Evolutionary conservation across 1,139 yeast species (phyloP).

Genomic region (Yamadazyma taylorii): DNA sequence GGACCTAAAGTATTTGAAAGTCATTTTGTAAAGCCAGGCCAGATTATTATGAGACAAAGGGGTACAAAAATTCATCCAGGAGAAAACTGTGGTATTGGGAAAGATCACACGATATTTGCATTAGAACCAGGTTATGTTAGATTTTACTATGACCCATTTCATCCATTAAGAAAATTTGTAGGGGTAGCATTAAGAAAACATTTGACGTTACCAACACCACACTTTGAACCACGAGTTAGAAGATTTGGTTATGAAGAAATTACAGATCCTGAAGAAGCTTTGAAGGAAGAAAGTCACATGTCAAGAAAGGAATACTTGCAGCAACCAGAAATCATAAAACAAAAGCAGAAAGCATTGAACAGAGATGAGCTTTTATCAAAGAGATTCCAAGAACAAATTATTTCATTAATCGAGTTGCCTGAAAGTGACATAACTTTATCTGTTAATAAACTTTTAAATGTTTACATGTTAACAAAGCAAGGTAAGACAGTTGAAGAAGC

Average conservation of each 20-base stretch:
- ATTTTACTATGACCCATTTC: conserved; percentile 94
- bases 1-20: conserved; percentile 90
- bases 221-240: conserved; percentile 82
- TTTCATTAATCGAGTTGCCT: conserved; percentile 27
- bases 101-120: conserved; percentile 91
- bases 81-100: conserved; percentile 86
- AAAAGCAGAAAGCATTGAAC: conserved; percentile 31
- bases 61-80: conserved; percentile 98
- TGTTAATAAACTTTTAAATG: conserved; percentile 50
- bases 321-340: conserved; percentile 48
- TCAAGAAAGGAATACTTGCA: conserved; percentile 63
- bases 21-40: conserved; percentile 68
- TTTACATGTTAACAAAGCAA: conserved; percentile 28
- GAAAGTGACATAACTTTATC: conserved; percentile 40
- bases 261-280: conserved; percentile 49
- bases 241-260: conserved; percentile 75
- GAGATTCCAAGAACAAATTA: conserved; percentile 19
- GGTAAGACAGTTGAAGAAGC: conserved; percentile 52
- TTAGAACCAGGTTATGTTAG: conserved; percentile 91
- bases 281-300: conserved; percentile 55
- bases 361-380: conserved; percentile 24
- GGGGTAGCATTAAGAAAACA: conserved; percentile 78
- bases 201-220: conserved; percentile 76
- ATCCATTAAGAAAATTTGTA: conserved; percentile 85
- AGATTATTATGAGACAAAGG: conserved; percentile 89